Base-by-base conservation (phyloP, 2,329 filamentous ascomycete species). In the Claviceps lovelessii region DNA sequence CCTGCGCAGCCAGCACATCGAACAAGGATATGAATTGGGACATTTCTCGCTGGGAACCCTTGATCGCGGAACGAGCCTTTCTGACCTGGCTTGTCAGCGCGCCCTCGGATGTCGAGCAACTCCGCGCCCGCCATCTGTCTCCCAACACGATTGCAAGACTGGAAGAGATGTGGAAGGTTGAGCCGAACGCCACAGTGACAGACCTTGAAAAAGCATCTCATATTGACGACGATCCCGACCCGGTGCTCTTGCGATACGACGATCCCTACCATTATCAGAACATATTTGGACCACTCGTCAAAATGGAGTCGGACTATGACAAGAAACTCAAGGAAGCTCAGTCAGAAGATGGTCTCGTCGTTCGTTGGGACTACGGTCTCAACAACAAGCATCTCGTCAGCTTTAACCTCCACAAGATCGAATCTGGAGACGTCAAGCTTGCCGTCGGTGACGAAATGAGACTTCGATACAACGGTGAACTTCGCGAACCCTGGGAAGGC, bases 1-100 rank as follows among this genome's bases (percentile, higher is more conserved):
- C 93, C 49, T 98, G 93, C 70, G 93, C 91, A 39, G 86, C 93
- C 33, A 91, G 88, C 73, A 87, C 90, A 1, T 97, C 93, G 39
- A 91, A 89, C 60, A 98, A 98, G 72, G 93, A 98, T 65, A 97
- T 98, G 90, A 98, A 93, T 69, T 98, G 93, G 93, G 93, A 98
- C 68, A 94, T 90, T 6, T 95, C 91, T 31, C 84, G 90, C 66
- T 98, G 93, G 93, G 90, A 97, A 68, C 93, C 93, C 13, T 77
- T 98, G 56, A 97, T 98, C 60, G 90, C 96, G 70, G 93, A 98
- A 66, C 88, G 93, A 51, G 93, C 90, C 17, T 98, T 98, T 67
- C 73, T 98, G 42, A 80, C 86, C 44, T 98, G 93, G 93, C 86
- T 98, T 29, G 91, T 98, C 8, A 82, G 84, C 49, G 78, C 86